Conservation (phyloP, 169 alveolate genomes). For the Cryptosporidium baileyi region DNA sequence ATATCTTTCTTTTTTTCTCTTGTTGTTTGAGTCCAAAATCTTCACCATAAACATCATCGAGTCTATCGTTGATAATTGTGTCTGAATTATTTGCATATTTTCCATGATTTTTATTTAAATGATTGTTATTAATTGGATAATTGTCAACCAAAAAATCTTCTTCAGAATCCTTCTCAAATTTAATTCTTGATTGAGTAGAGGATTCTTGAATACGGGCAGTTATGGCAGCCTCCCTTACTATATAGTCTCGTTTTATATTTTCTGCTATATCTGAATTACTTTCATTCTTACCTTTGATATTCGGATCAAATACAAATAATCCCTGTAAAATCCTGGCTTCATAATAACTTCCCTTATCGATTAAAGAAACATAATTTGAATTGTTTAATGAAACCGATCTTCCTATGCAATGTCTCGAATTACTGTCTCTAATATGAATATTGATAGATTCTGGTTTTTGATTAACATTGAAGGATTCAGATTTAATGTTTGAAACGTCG, state of each 20-base stretch:
- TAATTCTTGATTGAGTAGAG: constrained; percentile 6
- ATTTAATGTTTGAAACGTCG: neutral
- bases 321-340: constrained; percentile 26
- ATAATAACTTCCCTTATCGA: constrained; percentile 47
- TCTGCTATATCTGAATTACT: constrained; percentile 61
- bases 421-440: constrained; percentile 45
- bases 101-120: neutral
- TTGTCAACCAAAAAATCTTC: constrained; percentile 16
- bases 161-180: constrained; percentile 29
- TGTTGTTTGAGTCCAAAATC: constrained; percentile 59
- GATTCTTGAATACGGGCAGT: constrained; percentile 61
- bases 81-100: neutral
- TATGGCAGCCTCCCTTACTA: constrained; percentile 53
- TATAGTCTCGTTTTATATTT: constrained; percentile 47
- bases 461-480: neutral
- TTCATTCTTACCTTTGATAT: constrained; percentile 35
- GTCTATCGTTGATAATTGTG: neutral
- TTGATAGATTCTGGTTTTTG: neutral
- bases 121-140: neutral
- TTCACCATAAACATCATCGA: constrained; percentile 54
- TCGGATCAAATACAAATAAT: constrained; percentile 37
- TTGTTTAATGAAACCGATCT: constrained; percentile 1
- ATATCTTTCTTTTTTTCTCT: constrained; percentile 55
- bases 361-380: constrained; percentile 22
- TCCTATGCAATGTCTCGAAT: constrained; percentile 61